phyloP scores from a whole-genome alignment of 2,329 filamentous ascomycete genomes.

The Colletotrichum sansevieriae region DNA sequence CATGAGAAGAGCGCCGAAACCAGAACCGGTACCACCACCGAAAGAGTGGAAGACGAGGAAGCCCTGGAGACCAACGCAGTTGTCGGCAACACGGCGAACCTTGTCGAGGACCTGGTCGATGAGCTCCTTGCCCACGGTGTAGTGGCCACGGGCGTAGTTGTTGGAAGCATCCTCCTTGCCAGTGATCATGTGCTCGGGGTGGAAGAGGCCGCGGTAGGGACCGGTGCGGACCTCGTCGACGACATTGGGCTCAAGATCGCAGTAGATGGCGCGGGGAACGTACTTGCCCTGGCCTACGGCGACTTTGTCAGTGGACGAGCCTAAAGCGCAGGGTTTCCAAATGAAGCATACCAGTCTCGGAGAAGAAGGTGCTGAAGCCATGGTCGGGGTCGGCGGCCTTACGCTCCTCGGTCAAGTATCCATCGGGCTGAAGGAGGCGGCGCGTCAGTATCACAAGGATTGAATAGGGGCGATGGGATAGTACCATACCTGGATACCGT shows the following conservation, averaged over 20 bases:
- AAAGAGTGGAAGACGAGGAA: slow-evolving; percentile 99
- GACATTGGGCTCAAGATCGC: slow-evolving; percentile 99
- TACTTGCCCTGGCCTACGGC: slow-evolving; percentile 93
- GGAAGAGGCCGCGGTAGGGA: slow-evolving; percentile 95
- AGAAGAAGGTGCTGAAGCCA: slow-evolving; percentile 99
- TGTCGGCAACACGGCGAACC: slow-evolving; percentile 96
- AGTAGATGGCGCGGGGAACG: slow-evolving; percentile 98
- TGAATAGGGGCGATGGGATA: slow-evolving; percentile 15
- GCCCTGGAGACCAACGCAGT: slow-evolving; percentile 97
- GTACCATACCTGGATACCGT: slow-evolving; percentile 92
- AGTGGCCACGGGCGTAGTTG: slow-evolving; percentile 99
- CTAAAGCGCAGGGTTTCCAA: background rate
- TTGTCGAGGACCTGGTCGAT: slow-evolving; percentile 98
- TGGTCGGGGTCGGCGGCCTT: slow-evolving; percentile 94
- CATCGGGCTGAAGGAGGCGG: slow-evolving; percentile 80
- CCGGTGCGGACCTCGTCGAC: slow-evolving; percentile 99
- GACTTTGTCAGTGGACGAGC: slow-evolving; percentile 27
- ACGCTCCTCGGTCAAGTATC: slow-evolving; percentile 97
- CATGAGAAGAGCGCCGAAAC: slow-evolving; percentile 98
- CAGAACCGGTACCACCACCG: slow-evolving; percentile 97
- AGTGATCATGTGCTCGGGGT: slow-evolving; percentile 99
- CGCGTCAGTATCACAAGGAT: slow-evolving; percentile 2
- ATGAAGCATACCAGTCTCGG: slow-evolving; percentile 85
- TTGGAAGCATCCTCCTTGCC: slow-evolving; percentile 99
- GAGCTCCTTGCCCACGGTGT: slow-evolving; percentile 99